phyloP scores from a whole-genome alignment of 108 stramenopile species.

The Fragilaria crotonensis region DNA sequence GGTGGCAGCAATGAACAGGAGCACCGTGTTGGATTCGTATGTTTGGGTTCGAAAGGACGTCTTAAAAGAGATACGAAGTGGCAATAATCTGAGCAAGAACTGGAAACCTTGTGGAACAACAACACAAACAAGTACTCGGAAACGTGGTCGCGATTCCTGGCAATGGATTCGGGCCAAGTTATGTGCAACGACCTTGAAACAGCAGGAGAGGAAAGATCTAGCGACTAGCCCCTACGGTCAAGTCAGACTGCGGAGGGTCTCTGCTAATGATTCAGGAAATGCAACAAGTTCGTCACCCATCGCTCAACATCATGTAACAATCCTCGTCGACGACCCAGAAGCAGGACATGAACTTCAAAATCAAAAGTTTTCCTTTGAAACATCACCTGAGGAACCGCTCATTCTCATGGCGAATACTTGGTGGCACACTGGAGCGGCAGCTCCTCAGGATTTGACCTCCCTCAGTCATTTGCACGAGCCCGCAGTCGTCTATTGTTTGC shows the following conservation, averaged over 20 bases:
- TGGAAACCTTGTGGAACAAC: neutral
- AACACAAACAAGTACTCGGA: neutral
- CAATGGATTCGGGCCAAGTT: neutral
- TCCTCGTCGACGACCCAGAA: neutral
- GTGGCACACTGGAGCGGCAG: slow-evolving; percentile 21
- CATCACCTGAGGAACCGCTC: neutral
- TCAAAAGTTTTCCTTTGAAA: neutral
- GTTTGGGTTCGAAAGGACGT: neutral
- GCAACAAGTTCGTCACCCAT: neutral
- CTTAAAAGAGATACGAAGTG: neutral
- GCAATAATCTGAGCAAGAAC: neutral
- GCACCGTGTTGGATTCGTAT: too few relatives aligned
- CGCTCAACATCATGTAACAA: neutral
- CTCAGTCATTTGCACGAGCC: slow-evolving; percentile 86
- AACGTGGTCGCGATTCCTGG: neutral
- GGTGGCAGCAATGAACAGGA: too few relatives aligned
- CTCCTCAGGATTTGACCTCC: slow-evolving; percentile 58
- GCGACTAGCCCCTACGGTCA: neutral
- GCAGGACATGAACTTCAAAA: neutral
- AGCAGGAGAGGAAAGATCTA: neutral
- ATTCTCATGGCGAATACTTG: slow-evolving; percentile 46
- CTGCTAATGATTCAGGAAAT: neutral
- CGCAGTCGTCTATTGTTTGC: slow-evolving; percentile 65
- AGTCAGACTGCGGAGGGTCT: neutral
- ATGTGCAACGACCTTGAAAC: neutral